A percentile compares a stretch with the other conserved stretches of the same genome.
Evolutionary conservation across 192 early-diverging fungal genomes (phyloP).

Genomic region (Umbelopsis sp.): DNA sequence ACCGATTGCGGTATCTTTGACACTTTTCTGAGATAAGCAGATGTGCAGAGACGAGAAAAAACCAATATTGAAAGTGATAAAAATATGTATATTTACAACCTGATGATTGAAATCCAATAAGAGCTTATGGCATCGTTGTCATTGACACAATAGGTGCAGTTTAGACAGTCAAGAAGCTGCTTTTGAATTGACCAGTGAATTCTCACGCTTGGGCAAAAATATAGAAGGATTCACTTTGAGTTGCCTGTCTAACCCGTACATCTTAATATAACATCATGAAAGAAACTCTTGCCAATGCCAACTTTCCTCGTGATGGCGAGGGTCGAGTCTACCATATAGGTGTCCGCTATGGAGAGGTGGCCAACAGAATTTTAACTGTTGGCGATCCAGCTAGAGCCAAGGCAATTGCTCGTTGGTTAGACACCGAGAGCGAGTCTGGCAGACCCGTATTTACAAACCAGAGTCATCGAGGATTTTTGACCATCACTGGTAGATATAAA

Average conservation of each 20-base stretch:
- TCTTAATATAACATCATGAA: constrained; percentile 30
- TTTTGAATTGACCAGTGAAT: not conserved
- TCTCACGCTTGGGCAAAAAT: not conserved
- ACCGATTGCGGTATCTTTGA: too few species aligned
- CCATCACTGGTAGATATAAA: constrained; percentile 83
- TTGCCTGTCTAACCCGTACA: not conserved
- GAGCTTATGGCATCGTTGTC: too few species aligned
- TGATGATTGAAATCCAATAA: too few species aligned
- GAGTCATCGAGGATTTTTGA: constrained; percentile 81
- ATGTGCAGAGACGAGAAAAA: too few species aligned
- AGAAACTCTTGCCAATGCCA: constrained; percentile 61
- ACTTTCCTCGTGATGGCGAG: constrained; percentile 77
- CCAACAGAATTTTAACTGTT: constrained; percentile 88
- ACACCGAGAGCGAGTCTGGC: constrained; percentile 43
- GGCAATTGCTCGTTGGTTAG: constrained; percentile 63
- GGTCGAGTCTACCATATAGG: constrained; percentile 87
- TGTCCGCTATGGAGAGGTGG: constrained; percentile 75
- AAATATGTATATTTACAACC: too few species aligned
- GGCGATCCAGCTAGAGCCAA: constrained; percentile 80
- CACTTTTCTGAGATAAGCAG: too few species aligned
- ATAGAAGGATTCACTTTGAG: not conserved
- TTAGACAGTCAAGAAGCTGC: not conserved
- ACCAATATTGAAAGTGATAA: too few species aligned
- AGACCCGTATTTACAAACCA: constrained; percentile 50
- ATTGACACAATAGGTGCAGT: not conserved